A percentile compares a stretch with the other conserved stretches of the same genome.
Evolutionary conservation across 2,329 filamentous ascomycete species (phyloP).

Genomic region (Ophiostoma angusticollis): DNA sequence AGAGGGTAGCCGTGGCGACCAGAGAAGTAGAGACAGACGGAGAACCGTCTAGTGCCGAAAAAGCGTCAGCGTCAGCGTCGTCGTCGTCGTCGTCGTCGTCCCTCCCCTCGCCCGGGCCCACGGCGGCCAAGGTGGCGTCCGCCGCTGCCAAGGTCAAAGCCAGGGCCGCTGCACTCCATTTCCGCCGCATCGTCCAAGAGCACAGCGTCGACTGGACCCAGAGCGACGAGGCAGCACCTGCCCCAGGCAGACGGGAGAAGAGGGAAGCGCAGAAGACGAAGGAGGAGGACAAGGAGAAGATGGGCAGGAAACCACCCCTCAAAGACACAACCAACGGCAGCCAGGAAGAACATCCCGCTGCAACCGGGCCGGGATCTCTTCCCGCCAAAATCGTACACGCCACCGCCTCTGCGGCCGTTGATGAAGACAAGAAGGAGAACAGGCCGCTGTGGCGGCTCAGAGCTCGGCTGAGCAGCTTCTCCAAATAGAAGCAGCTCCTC

Average conservation of each 20-base stretch:
- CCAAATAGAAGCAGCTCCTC: slow-evolving; percentile 14
- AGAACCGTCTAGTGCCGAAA: too few species aligned
- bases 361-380: too few species aligned
- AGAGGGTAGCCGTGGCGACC: too few species aligned
- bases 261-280: slow-evolving; percentile 9
- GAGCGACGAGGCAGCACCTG: slow-evolving; percentile 30
- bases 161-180: not conserved
- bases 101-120: too few species aligned
- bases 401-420: not conserved
- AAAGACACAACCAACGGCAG: slow-evolving; percentile 4
- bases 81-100: not conserved
- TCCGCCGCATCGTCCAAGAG: slow-evolving; percentile 18
- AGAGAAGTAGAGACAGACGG: too few species aligned
- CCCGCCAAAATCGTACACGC: too few species aligned
- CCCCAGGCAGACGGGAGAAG: too few species aligned
- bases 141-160: not conserved
- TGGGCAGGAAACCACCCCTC: slow-evolving; percentile 7
- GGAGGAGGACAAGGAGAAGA: not conserved
- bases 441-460: slow-evolving; percentile 36
- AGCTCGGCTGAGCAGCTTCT: slow-evolving; percentile 26
- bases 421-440: slow-evolving; percentile 10
- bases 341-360: too few species aligned
- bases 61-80: not conserved
- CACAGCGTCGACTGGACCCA: slow-evolving; percentile 46
- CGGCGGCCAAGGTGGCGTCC: too few species aligned